Evolutionary conservation across 805 yeast species (phyloP), one percentile per base, ranked within the genome.

Genomic region (Yamadazyma nakazawae): DNA sequence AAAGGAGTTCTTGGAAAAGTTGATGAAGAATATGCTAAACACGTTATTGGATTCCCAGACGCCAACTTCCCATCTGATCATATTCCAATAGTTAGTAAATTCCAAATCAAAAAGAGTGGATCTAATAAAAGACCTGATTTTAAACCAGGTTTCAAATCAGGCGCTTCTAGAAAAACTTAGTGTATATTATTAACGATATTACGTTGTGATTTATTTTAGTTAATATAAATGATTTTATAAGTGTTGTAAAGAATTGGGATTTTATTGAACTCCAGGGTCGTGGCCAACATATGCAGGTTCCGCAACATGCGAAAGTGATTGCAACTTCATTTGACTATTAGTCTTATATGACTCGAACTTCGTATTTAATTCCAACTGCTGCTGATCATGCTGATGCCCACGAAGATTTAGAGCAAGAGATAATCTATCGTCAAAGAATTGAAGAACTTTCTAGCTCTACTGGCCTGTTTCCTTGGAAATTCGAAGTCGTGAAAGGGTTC

Each of bases 1-100:
- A 82, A 82, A 55, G 97, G 97, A 8, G 69, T 94, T 57, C 71
- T 92, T 45, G 98, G 97, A 24, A 81, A 82, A 56, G 80, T 91
- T 37, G 97, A 92, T 62, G 75, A 75, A 39, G 86, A 85, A 3
- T 94, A 94, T 63, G 75, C 84, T 40, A 71, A 78, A 46, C 83
- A 83, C 54, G 82, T 82, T 51, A 85, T 94, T 62, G 99, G 98
- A 7, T 82, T 94, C 66, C 99, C 99, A 17, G 88, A 88, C 61
- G 88, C 90, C 18, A 88, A 90, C 63, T 86, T 85, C 70, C 97
- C 98, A 19, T 88, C 96, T 41, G 98, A 92, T 66, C 98, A 92
- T 68, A 79, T 92, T 58, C 91, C 97, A n/a, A 70, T 92, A 51
- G 78, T 89, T 46, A 76, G 91, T 16, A 82, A 84, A 62, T 84